Conservation (phyloP, 2,329 filamentous ascomycete species). For the Gaeumannomyces sp. region DNA sequence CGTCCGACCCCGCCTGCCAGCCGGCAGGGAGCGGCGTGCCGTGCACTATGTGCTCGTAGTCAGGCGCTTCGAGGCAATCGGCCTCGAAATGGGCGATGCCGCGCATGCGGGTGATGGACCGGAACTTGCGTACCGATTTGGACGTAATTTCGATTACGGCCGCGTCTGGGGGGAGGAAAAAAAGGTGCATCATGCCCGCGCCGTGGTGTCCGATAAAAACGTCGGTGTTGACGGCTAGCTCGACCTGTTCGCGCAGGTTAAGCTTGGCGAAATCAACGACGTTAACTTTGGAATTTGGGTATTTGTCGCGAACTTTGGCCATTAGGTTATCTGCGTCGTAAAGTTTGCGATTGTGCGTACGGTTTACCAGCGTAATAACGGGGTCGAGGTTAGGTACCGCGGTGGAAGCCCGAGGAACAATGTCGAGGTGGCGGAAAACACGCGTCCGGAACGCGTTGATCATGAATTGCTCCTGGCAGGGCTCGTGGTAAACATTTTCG, state of each 20-base stretch:
- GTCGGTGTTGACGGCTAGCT: constrained; percentile 16
- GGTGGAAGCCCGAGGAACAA: not conserved
- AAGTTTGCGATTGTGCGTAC: constrained; percentile 18
- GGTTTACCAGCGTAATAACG: constrained; percentile 19
- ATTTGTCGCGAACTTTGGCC: constrained; percentile 12
- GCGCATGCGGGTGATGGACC: constrained; percentile 12
- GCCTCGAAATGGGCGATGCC: constrained; percentile 12
- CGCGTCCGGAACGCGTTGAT: constrained; percentile 11
- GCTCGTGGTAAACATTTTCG: constrained; percentile 12
- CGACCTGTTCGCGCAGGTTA: constrained; percentile 18
- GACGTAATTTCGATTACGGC: constrained; percentile 15
- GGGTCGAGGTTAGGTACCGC: constrained; percentile 7
- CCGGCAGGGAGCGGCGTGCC: constrained; percentile 8
- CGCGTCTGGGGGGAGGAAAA: constrained; percentile 19
- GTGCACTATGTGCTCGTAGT: constrained; percentile 11
- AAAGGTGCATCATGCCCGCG: constrained; percentile 21
- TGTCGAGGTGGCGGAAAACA: constrained; percentile 1
- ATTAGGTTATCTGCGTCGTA: constrained; percentile 14
- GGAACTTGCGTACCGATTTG: constrained; percentile 10
- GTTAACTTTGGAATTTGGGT: constrained; percentile 17
- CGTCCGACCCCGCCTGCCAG: constrained; percentile 10
- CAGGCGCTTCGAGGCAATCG: constrained; percentile 12
- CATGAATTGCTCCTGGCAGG: constrained; percentile 11
- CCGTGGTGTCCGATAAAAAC: constrained; percentile 21
- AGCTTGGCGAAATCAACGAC: constrained; percentile 18